A percentile compares a stretch with the other conserved stretches of the same genome.
Conservation (phyloP, 306 rosid species). For the Astragalus membranaceus region DNA sequence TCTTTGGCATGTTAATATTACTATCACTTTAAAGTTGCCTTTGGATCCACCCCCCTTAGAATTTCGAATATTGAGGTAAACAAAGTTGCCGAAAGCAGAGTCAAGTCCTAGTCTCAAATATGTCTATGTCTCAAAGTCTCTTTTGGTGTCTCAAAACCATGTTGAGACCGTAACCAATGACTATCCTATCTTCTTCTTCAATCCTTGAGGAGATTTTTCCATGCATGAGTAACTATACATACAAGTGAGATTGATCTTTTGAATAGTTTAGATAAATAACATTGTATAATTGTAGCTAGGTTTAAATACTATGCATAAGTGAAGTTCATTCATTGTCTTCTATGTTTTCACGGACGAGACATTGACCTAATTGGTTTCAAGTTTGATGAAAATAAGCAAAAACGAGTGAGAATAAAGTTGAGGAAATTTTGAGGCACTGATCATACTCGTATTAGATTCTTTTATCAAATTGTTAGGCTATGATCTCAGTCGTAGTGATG, state of each 20-base stretch:
- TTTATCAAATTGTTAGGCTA: no score
- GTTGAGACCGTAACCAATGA: neutral
- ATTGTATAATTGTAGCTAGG: no score
- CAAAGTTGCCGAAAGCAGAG: slow-evolving; percentile 31
- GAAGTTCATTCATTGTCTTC: no score
- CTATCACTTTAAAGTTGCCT: slow-evolving; percentile 8
- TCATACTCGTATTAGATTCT: no score
- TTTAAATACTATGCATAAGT: no score
- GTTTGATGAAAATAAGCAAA: no score
- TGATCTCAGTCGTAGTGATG: no score
- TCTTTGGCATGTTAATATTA: slow-evolving; percentile 9
- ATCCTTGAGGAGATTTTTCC: neutral
- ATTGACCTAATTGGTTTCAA: no score
- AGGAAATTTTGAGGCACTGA: no score
- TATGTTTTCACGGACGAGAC: no score
- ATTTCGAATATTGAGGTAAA: slow-evolving; percentile 10
- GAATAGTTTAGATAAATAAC: no score
- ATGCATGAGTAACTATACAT: neutral
- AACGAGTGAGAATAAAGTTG: no score
- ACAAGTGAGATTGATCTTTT: neutral
- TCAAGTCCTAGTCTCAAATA: neutral
- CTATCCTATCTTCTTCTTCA: slow-evolving; percentile 3
- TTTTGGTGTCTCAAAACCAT: slow-evolving; percentile 13
- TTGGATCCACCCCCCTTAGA: neutral
- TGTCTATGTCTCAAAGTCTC: slow-evolving; percentile 19